Conservation (phyloP, 2,329 filamentous ascomycete genomes). For the Trichophyton equinum region DNA sequence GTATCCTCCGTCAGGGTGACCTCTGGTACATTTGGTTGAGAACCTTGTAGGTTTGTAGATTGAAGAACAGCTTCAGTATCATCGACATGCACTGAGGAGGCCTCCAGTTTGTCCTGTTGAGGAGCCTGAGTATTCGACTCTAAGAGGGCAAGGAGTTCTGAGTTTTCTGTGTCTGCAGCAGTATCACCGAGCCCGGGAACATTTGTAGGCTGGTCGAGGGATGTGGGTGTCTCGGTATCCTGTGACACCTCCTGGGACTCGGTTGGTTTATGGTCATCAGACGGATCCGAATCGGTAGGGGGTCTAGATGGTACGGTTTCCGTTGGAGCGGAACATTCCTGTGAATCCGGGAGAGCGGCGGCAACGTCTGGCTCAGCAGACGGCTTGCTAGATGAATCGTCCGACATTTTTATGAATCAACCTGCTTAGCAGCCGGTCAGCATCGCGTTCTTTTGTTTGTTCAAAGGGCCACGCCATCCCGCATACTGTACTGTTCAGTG, state of each 20-base stretch:
- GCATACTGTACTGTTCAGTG: not conserved
- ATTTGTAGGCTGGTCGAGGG: not conserved
- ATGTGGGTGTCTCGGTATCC: not conserved
- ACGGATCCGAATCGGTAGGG: not conserved
- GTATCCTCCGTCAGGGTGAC: not conserved
- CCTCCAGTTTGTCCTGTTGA: not conserved
- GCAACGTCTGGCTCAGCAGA: not conserved
- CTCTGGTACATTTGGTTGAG: not conserved
- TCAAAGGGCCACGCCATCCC: not conserved
- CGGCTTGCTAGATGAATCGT: not conserved
- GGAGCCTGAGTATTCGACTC: not conserved
- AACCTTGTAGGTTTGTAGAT: not conserved
- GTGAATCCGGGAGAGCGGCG: not conserved
- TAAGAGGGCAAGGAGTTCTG: not conserved
- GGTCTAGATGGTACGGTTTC: not conserved
- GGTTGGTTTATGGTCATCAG: too few species aligned
- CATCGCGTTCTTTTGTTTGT: not conserved
- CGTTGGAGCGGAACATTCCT: not conserved
- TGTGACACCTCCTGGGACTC: not conserved
- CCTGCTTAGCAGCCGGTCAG: not conserved
- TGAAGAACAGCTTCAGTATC: not conserved
- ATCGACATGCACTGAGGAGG: not conserved
- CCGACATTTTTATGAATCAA: conserved; percentile 1
- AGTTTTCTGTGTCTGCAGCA: not conserved
- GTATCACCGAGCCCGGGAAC: not conserved